These are phyloP conservation scores for Dentipellis sp. DNA, from an alignment of 768 basidiomycete species.

Conservation along the genomic window DNA sequence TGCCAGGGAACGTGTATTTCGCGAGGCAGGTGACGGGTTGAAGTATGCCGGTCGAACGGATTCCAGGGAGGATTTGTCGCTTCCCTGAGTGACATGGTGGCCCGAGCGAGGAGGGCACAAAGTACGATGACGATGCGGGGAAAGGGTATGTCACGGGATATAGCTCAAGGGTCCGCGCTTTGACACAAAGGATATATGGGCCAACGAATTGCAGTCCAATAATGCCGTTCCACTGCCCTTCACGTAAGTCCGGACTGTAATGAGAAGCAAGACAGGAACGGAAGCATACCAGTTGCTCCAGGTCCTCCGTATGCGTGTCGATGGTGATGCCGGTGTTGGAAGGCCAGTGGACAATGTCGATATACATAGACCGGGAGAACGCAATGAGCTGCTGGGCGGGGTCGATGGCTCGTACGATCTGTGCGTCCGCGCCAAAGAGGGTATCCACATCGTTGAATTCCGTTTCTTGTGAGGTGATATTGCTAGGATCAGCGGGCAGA, in stretches of 20 bases:
- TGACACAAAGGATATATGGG: slow-evolving; percentile 42
- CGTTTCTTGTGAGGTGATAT: neutral
- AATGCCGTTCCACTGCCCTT: slow-evolving; percentile 31
- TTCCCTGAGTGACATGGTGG: neutral
- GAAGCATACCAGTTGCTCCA: slow-evolving; percentile 25
- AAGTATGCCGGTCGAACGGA: slow-evolving; percentile 30
- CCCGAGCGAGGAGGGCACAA: neutral
- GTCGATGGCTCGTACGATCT: slow-evolving; percentile 28
- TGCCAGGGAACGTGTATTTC: slow-evolving; percentile 8
- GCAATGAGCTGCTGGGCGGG: slow-evolving; percentile 23
- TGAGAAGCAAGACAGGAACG: neutral
- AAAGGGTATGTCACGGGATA: slow-evolving; percentile 20
- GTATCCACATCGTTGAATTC: slow-evolving; percentile 2
- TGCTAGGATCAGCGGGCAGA: neutral
- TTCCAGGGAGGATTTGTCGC: slow-evolving; percentile 7
- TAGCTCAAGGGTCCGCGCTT: slow-evolving; percentile 41
- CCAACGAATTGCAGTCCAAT: slow-evolving; percentile 37
- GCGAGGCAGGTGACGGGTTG: slow-evolving; percentile 3
- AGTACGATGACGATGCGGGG: neutral
- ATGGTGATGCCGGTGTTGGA: slow-evolving; percentile 17
- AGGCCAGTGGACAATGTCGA: slow-evolving; percentile 33
- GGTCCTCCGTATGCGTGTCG: slow-evolving; percentile 16
- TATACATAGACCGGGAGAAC: slow-evolving; percentile 20
- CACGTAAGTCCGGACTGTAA: neutral
- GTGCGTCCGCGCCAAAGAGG: slow-evolving; percentile 7